Evolutionary conservation across 1,284 basidiomycete species (phyloP).

Genomic region (Bondarzewia mesenterica): DNA sequence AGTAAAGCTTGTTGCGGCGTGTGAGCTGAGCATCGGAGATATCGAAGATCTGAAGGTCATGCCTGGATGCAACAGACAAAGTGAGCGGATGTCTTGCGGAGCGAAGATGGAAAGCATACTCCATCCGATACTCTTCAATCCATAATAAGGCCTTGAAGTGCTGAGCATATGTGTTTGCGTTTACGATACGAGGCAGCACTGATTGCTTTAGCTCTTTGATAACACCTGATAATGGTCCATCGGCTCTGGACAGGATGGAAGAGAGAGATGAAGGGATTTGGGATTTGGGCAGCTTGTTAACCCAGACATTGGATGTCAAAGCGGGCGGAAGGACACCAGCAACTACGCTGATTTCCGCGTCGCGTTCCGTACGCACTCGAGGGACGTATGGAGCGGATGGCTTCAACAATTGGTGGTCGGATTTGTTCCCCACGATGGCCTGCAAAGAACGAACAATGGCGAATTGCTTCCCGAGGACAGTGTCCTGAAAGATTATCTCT

Average conservation of each 20-base stretch:
- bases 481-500: constrained; percentile 28
- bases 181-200: constrained; percentile 32
- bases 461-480: constrained; percentile 20
- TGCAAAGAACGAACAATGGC: constrained; percentile 24
- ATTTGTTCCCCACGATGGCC: constrained; percentile 28
- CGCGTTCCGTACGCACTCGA: constrained; percentile 28
- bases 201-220: constrained; percentile 10
- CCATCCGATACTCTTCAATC: constrained; percentile 50
- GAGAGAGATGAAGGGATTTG: constrained; percentile 5
- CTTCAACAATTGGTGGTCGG: constrained; percentile 40
- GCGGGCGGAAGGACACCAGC: constrained; percentile 35
- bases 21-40: constrained; percentile 32
- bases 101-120: constrained; percentile 30
- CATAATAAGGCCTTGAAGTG: constrained; percentile 47
- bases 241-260: constrained; percentile 10
- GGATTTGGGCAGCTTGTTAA: constrained; percentile 10
- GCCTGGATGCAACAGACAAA: constrained; percentile 23
- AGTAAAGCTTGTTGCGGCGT: constrained; percentile 29
- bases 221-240: constrained; percentile 7
- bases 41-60: constrained; percentile 50
- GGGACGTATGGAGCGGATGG: constrained; percentile 47
- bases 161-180: constrained; percentile 32
- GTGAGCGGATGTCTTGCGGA: not conserved
- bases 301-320: constrained; percentile 22
- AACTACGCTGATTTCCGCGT: constrained; percentile 34